Conservation (phyloP, 768 basidiomycete species). For the Cantharellus anzutake region DNA sequence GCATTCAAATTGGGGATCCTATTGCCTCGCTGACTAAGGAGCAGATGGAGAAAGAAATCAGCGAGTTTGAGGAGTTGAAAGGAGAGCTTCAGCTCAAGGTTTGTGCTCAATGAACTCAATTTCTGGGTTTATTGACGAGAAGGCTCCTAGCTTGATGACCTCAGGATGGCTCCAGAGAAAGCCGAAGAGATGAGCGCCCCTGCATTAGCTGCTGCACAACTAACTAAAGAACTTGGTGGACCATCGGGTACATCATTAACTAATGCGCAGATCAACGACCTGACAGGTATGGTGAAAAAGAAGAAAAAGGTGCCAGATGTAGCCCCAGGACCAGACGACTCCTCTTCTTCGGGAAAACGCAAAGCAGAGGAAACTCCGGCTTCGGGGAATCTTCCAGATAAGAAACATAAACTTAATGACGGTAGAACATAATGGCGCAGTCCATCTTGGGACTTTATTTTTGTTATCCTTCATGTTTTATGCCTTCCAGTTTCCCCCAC, state of each 20-base stretch:
- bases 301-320: slow-evolving; percentile 41
- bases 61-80: slow-evolving; percentile 55
- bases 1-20: slow-evolving; percentile 18
- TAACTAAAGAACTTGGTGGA: neutral
- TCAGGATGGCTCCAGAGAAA: slow-evolving; percentile 63
- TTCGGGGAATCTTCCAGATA: neutral
- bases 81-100: slow-evolving; percentile 79
- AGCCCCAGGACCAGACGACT: neutral
- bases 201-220: neutral
- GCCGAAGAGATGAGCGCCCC: slow-evolving; percentile 1
- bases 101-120: slow-evolving; percentile 3
- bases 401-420: neutral
- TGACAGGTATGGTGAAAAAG: slow-evolving; percentile 72
- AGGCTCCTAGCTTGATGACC: slow-evolving; percentile 64
- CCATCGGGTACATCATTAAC: slow-evolving; percentile 34
- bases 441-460: no score
- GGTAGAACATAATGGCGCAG: neutral
- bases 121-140: neutral
- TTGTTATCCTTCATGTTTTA: no score
- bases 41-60: slow-evolving; percentile 63
- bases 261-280: slow-evolving; percentile 53
- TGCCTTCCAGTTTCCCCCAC: no score
- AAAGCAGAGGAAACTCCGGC: neutral
- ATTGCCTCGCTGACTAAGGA: slow-evolving; percentile 46
- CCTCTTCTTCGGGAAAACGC: neutral